Evolutionary conservation across 1,284 basidiomycete species (phyloP).

Genomic region (Ceratobasidium sp.): DNA sequence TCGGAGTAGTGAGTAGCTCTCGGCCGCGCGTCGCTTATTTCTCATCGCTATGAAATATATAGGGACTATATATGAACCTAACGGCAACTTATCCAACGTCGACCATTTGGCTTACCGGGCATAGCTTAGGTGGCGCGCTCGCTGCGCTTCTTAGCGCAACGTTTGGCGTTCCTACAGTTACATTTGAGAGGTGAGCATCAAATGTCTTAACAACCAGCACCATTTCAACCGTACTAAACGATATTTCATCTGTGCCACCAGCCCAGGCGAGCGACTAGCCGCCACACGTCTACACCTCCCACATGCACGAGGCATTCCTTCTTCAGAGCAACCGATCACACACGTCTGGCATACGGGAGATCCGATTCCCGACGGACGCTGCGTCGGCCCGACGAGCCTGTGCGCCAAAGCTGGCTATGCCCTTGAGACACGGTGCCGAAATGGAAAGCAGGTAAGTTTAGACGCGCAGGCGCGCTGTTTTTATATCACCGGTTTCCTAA

Average conservation of each 20-base stretch:
- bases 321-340: slow-evolving; percentile 69
- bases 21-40: not conserved
- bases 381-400: slow-evolving; percentile 79
- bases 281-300: slow-evolving; percentile 79
- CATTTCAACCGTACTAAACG: slow-evolving; percentile 68
- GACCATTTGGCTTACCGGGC: slow-evolving; percentile 93
- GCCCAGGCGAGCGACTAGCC: slow-evolving; percentile 89
- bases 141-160: slow-evolving; percentile 91
- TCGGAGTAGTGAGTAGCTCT: slow-evolving; percentile 74
- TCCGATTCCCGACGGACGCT: slow-evolving; percentile 83
- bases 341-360: slow-evolving; percentile 91
- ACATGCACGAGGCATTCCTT: slow-evolving; percentile 37
- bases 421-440: slow-evolving; percentile 85
- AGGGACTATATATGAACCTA: slow-evolving; percentile 86
- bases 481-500: not conserved
- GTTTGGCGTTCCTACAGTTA: slow-evolving; percentile 93
- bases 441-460: slow-evolving; percentile 71
- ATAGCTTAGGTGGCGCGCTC: slow-evolving; percentile 89
- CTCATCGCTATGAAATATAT: slow-evolving; percentile 34
- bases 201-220: no score
- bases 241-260: slow-evolving; percentile 60
- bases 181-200: slow-evolving; percentile 73
- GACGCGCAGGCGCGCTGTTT: not conserved
- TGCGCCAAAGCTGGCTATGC: slow-evolving; percentile 83
- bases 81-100: slow-evolving; percentile 84